Base-by-base conservation (phyloP, 2,329 filamentous ascomycete genomes). In the Alternaria brassicicola region DNA sequence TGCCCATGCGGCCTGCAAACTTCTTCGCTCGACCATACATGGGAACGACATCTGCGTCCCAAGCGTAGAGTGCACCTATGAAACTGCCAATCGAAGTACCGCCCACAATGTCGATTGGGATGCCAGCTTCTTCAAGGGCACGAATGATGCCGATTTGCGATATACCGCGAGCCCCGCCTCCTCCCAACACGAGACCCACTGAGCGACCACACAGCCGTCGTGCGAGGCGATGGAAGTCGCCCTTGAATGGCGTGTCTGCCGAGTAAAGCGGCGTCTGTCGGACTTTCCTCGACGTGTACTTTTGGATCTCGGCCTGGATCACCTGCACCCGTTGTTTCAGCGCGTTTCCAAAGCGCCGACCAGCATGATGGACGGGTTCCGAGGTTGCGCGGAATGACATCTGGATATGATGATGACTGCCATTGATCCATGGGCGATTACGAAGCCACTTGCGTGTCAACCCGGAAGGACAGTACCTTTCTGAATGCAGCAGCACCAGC, bases 1-100 rank as follows among this genome's bases (percentile, higher is more conserved):
- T 98, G 42, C 92, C 92, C 96, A 99, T 99, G n/a, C 96, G 90
- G 4, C 95, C 93, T 0, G 95, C 87, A 76, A 99, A 99, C 76
- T 97, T 97, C 84, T 99, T 99, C 13, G 93, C 93, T 43, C 96
- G 86, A 0, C 95, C 95, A 70, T 96, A 97, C 86, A 98, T 97
- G 12, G 95, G 95, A 4, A 99, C 94, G 1, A 97, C 89, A 72
- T 99, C 96, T 9, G 94, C 95, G 74, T 99, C 95, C 55, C 94
- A 91, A 1, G 96, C 95, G 76, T 99, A 99, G 2, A 99, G 82
- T 1, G 92, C 95, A 7, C 96, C 95, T 52, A 98, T 93, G 74
- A 99, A 98, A 1, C 94, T 88, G 15, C 95, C 95, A 55, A 99
- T 99, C 0, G 94, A 98, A 2, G 95, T 99, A 7, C 95, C 95